phyloP scores from a whole-genome alignment of 2,329 filamentous ascomycete genomes.

The Elsinoe fawcettii region DNA sequence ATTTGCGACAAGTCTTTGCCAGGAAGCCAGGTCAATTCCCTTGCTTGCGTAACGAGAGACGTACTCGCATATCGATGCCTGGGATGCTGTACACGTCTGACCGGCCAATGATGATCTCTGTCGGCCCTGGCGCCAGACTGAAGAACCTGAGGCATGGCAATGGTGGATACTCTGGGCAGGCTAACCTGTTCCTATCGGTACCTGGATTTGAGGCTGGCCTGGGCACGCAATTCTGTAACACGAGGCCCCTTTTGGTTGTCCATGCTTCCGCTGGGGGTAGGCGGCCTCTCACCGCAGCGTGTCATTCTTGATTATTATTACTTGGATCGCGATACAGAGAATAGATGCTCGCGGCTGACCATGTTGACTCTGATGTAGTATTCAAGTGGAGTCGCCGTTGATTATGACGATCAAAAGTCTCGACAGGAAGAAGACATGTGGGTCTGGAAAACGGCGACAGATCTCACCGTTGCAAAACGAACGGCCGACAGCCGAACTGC shows the following conservation, averaged over 20 bases:
- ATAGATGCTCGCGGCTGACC: too few species aligned
- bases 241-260: not conserved
- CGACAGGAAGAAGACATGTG: not conserved
- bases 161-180: not conserved
- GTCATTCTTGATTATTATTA: not conserved
- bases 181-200: constrained; percentile 15
- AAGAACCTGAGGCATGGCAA: constrained; percentile 8
- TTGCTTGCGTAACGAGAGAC: not conserved
- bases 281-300: not conserved
- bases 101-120: constrained; percentile 2
- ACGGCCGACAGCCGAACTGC: not conserved
- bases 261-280: not conserved
- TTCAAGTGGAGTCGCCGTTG: not conserved
- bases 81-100: not conserved
- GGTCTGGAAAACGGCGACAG: not conserved
- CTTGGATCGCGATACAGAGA: not conserved
- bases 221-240: constrained; percentile 4
- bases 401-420: not conserved
- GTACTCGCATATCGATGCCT: not conserved
- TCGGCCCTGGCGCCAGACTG: not conserved
- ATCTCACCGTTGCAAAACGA: not conserved
- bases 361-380: not conserved
- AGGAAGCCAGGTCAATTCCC: not conserved
- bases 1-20: not conserved
- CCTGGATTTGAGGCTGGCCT: not conserved